Conservation (phyloP, 305 asterid species). For the Solanum hybrid region DNA sequence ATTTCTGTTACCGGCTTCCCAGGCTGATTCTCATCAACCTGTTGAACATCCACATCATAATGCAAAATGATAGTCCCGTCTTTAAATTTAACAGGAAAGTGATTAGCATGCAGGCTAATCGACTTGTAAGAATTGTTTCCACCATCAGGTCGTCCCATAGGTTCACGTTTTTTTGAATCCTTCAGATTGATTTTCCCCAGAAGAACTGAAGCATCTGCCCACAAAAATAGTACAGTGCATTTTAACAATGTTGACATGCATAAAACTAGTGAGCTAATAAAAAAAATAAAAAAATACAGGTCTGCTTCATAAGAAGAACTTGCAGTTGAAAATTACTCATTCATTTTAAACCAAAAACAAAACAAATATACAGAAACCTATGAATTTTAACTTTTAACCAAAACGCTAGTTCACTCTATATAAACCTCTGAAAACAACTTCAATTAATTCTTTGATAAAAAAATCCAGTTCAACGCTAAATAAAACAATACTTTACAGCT, state of each 20-base stretch:
- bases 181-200: background rate
- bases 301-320: background rate
- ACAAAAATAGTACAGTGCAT: background rate
- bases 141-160: slow-evolving; percentile 41
- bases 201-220: slow-evolving; percentile 12
- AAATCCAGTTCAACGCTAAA: background rate
- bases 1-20: slow-evolving; percentile 20
- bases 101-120: slow-evolving; percentile 39
- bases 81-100: slow-evolving; percentile 43
- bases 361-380: background rate
- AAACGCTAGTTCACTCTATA: background rate
- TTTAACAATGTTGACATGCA: background rate
- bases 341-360: background rate
- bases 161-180: slow-evolving; percentile 12
- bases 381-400: background rate
- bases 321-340: background rate
- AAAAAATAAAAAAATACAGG: background rate
- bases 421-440: background rate
- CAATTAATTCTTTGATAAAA: background rate
- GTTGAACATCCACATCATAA: slow-evolving; percentile 41
- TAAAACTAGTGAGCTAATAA: background rate
- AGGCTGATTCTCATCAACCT: slow-evolving; percentile 23
- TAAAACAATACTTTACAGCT: background rate
- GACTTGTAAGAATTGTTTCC: slow-evolving; percentile 21
- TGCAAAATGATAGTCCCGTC: slow-evolving; percentile 36